Conservation (phyloP, 202 grass and related monocot genomes). For the Eragrostis tef region DNA sequence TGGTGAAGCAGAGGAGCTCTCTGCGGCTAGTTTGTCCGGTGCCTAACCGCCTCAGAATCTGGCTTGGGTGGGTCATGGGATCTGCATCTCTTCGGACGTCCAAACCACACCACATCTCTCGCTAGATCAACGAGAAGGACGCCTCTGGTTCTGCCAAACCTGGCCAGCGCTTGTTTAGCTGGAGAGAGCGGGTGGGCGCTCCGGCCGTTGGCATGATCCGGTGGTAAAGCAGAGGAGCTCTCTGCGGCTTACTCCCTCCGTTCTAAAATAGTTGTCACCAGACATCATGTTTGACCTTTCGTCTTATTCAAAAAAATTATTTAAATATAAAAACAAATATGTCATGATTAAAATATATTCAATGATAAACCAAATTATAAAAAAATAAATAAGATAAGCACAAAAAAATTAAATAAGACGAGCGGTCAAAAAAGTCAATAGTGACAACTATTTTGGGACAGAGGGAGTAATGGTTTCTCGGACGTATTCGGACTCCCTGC, state of each 20-base stretch:
- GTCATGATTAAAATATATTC: too few species aligned
- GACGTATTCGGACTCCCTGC: constrained; percentile 3
- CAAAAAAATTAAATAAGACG: too few species aligned
- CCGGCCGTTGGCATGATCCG: constrained; percentile 2
- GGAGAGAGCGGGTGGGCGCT: constrained; percentile 26
- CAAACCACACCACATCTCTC: too few species aligned
- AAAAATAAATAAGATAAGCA: too few species aligned
- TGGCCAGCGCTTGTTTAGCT: constrained; percentile 32
- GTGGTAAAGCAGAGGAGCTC: not conserved
- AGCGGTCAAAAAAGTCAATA: too few species aligned
- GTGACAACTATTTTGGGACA: too few species aligned
- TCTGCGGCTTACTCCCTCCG: too few species aligned
- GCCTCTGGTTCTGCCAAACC: not conserved
- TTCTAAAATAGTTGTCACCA: too few species aligned
- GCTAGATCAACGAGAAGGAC: constrained; percentile 38
- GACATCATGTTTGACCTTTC: too few species aligned
- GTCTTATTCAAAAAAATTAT: too few species aligned
- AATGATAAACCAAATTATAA: too few species aligned
- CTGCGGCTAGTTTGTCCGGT: constrained; percentile 15
- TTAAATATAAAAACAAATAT: too few species aligned
- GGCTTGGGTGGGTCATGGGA: constrained; percentile 33
- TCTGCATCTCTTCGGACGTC: constrained; percentile 49
- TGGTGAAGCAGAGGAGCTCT: not conserved
- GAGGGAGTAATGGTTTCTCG: not conserved
- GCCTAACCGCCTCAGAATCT: constrained; percentile 49